Conservation (phyloP, 2,329 filamentous ascomycete species). For the Botrytis tulipae region DNA sequence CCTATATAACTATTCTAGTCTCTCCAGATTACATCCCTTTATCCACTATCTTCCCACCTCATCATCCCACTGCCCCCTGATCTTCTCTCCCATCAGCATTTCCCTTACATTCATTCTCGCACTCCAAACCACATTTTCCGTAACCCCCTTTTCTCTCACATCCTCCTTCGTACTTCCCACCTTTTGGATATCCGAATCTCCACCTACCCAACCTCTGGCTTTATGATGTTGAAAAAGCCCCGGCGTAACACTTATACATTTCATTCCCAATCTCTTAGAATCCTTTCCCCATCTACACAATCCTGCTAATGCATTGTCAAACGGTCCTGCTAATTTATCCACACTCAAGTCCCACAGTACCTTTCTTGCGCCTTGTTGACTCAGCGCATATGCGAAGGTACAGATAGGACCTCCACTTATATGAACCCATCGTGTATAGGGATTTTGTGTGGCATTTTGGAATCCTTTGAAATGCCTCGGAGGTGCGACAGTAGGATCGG, state of each 20-base stretch:
- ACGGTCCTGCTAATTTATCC: constrained; percentile 36
- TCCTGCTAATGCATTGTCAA: constrained; percentile 39
- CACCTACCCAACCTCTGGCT: constrained; percentile 14
- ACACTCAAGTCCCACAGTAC: constrained; percentile 59
- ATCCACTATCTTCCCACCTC: background rate
- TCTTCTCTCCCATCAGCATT: constrained; percentile 11
- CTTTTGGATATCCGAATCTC: constrained; percentile 22
- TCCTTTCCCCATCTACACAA: constrained; percentile 12
- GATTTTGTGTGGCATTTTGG: constrained; percentile 8
- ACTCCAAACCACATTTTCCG: constrained; percentile 21
- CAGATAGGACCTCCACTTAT: constrained; percentile 37
- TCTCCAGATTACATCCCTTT: background rate
- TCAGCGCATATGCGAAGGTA: constrained; percentile 41
- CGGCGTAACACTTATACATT: constrained; percentile 14
- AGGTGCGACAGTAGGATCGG: constrained; percentile 35
- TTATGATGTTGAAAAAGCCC: constrained; percentile 20
- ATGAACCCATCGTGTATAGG: constrained; percentile 35
- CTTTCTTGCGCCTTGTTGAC: constrained; percentile 45
- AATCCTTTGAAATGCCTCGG: constrained; percentile 22
- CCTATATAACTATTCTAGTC: too few species aligned
- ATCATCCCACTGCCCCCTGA: constrained; percentile 16
- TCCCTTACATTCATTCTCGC: constrained; percentile 17
- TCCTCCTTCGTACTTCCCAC: background rate
- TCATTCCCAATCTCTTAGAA: constrained; percentile 4
- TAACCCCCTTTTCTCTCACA: constrained; percentile 13